Percentiles rank a stretch among this genome's conserved stretches.
Evolutionary conservation across 805 yeast species (phyloP).

Genomic region (Candida taoyuanica): DNA sequence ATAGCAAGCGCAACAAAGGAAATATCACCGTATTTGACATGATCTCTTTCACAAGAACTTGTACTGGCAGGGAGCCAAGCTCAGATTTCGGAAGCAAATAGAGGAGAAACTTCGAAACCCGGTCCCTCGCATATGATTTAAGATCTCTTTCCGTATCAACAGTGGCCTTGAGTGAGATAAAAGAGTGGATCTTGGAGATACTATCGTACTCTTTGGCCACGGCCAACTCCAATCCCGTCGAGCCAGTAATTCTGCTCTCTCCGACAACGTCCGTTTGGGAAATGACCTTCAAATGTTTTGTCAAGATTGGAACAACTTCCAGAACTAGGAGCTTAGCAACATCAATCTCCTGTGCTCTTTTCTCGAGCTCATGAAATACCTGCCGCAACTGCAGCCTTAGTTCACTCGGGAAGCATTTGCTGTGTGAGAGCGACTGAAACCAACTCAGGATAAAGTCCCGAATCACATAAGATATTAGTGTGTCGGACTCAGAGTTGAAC

Average conservation of each 20-base stretch:
- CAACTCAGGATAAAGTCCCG: slow-evolving; percentile 53
- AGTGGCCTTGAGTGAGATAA: slow-evolving; percentile 37
- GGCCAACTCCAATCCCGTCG: slow-evolving; percentile 35
- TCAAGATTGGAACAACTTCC: slow-evolving; percentile 57
- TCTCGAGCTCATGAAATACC: slow-evolving; percentile 38
- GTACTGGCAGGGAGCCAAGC: slow-evolving; percentile 42
- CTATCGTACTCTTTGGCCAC: slow-evolving; percentile 37
- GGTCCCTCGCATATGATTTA: slow-evolving; percentile 44
- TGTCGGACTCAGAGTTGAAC: slow-evolving; percentile 39
- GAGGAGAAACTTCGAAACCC: slow-evolving; percentile 43
- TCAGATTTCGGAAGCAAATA: slow-evolving; percentile 42
- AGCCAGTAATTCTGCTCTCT: slow-evolving; percentile 28
- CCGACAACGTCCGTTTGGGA: slow-evolving; percentile 34
- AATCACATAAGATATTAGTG: slow-evolving; percentile 41
- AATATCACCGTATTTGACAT: slow-evolving; percentile 51
- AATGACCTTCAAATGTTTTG: slow-evolving; percentile 56
- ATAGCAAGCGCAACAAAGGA: slow-evolving; percentile 46
- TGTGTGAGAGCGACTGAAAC: slow-evolving; percentile 45
- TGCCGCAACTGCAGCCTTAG: slow-evolving; percentile 39
- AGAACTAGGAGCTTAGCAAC: slow-evolving; percentile 53
- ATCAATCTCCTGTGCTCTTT: slow-evolving; percentile 42
- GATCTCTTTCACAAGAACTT: slow-evolving; percentile 56
- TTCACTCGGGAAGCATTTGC: slow-evolving; percentile 35
- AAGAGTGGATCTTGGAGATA: slow-evolving; percentile 50
- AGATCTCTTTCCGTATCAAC: slow-evolving; percentile 39